Evolutionary conservation across 257 asterid species (phyloP).

Genomic region (Capsicum rhomboideum): DNA sequence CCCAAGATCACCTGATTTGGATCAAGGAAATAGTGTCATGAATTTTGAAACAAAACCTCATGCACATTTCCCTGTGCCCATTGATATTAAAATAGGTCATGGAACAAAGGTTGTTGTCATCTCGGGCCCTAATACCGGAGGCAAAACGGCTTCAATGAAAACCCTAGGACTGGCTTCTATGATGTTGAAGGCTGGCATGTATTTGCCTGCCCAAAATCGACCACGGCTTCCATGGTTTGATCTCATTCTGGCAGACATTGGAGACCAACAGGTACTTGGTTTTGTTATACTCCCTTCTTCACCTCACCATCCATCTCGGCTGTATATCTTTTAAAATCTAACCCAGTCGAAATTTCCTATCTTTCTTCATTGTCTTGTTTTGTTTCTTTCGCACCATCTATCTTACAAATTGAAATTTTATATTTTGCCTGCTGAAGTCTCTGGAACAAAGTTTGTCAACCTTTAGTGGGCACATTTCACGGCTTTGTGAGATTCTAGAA

Average conservation of each 20-base stretch:
- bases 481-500: slow-evolving; percentile 60
- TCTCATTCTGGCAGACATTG: slow-evolving; percentile 89
- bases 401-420: neutral
- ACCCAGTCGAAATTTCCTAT: neutral
- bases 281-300: neutral
- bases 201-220: slow-evolving; percentile 60
- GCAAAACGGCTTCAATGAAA: slow-evolving; percentile 98
- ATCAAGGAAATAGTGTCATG: slow-evolving; percentile 22
- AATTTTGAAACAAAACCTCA: slow-evolving; percentile 17
- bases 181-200: slow-evolving; percentile 94
- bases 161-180: slow-evolving; percentile 77
- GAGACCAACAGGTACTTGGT: slow-evolving; percentile 77
- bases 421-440: slow-evolving; percentile 50
- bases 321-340: neutral
- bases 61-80: slow-evolving; percentile 65
- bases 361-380: neutral
- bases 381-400: neutral
- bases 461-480: slow-evolving; percentile 90
- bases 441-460: slow-evolving; percentile 92
- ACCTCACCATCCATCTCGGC: neutral
- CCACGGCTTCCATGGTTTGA: slow-evolving; percentile 95
- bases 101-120: slow-evolving; percentile 72
- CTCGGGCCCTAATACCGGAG: slow-evolving; percentile 97
- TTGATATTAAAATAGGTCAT: slow-evolving; percentile 58
- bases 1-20: slow-evolving; percentile 18